Base-by-base conservation (phyloP, 495 filamentous ascomycete genomes). In the Lasiosphaeria miniovina region DNA sequence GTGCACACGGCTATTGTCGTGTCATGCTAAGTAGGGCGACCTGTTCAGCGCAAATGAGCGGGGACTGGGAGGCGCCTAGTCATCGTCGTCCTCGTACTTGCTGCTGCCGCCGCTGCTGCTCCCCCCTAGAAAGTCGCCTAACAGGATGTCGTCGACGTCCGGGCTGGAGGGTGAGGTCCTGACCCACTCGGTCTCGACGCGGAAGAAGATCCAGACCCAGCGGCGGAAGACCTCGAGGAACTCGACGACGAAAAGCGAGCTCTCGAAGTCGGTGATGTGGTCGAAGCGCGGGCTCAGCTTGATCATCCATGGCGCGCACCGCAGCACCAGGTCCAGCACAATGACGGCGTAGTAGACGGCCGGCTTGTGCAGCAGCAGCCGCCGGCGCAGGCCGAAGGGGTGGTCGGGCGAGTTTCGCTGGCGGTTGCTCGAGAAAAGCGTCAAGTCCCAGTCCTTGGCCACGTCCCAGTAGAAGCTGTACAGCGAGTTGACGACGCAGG, bases 381-480 rank as follows among this genome's bases (percentile, higher is more conserved):
- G 80, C 17, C 84, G 80, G 33, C 95, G 84, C 33, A 98, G 75
- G 3, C 91, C 94, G 61, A 82, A 96, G 1, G 91, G 85, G 62
- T 93, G 79, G 8, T 88, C 83, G 6, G 77, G 80, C 36, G 81
- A 76, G 54, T 74, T 74, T 36, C 82, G 77, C 38, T 77, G 75
- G 31, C 77, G 69, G 6, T 62, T 60, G 3, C 60, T 55, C 6
- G 79, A 72, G 65, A 98, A 90, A n/a, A 98, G 81, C 0, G 86
- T 88, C 45, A 98, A 79, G 65, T 98, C 94, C 94, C 94, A 98
- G 78, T 98, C 94, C 76, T 90, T 92, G 49, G 90, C 84, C 24
- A 98, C 86, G 70, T 98, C 94, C 94, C 94, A 98, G 79, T 93
- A 98, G 80, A 97, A 97, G 38, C 90, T 92, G 74, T 96, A 98